Conservation (phyloP, 1,139 yeast genomes). For the Sporopachydermia cereana region DNA sequence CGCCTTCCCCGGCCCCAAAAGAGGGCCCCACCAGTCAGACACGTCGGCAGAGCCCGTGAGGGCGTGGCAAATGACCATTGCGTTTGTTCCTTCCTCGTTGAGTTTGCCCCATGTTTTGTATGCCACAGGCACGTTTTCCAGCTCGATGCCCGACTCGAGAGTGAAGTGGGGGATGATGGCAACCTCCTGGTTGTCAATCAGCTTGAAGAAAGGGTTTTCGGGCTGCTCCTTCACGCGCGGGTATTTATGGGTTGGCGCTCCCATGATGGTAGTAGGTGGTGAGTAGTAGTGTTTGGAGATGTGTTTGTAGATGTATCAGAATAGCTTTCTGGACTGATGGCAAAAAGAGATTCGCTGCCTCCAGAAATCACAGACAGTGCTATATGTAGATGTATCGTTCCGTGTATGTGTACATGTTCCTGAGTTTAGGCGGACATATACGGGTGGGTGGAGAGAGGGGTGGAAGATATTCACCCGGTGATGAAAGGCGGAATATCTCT, state of each 20-base stretch:
- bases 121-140: constrained; percentile 76
- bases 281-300: no score
- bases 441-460: no score
- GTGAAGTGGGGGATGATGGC: constrained; percentile 67
- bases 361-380: no score
- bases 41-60: constrained; percentile 93
- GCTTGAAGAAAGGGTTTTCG: constrained; percentile 56
- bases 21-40: constrained; percentile 98
- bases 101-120: constrained; percentile 91
- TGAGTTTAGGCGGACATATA: no score
- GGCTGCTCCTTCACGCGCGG: constrained; percentile 27
- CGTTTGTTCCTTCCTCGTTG: constrained; percentile 56
- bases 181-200: constrained; percentile 73
- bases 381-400: constrained; percentile 5
- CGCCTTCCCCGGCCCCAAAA: constrained; percentile 75
- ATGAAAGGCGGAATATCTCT: no score
- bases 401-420: background rate
- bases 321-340: no score
- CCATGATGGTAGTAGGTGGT: background rate
- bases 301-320: no score
- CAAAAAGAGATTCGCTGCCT: no score
- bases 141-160: constrained; percentile 73
- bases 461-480: no score
- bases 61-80: constrained; percentile 85
- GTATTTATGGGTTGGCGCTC: background rate